Conservation (phyloP, 192 early-diverging fungal genomes). For the Powellomyces hirtus region DNA sequence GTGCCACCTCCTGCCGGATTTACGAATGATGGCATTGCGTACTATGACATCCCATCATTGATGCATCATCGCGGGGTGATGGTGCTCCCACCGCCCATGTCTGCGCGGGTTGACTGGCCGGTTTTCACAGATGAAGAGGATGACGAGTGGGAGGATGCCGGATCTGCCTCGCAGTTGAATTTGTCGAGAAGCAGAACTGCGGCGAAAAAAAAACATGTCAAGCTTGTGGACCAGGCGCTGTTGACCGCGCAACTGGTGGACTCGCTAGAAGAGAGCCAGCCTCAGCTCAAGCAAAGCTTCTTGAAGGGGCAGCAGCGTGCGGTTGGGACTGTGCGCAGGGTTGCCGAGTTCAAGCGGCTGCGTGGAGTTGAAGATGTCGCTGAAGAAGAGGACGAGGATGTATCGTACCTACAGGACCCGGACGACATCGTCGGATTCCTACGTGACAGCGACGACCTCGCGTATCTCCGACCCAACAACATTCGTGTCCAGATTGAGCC, state of each 20-base stretch:
- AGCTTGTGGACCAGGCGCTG: conserved; percentile 21
- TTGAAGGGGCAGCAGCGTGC: conserved; percentile 24
- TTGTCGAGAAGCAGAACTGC: neutral
- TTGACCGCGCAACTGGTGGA: conserved; percentile 40
- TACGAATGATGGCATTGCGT: conserved; percentile 57
- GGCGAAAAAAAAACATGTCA: neutral
- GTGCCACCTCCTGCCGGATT: conserved; percentile 52
- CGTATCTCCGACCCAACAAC: conserved; percentile 36
- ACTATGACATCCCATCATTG: conserved; percentile 55
- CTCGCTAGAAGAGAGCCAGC: conserved; percentile 33
- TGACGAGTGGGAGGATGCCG: conserved; percentile 25
- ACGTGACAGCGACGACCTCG: conserved; percentile 47
- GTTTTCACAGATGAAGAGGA: conserved; percentile 39
- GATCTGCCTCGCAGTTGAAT: neutral
- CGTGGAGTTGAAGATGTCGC: neutral
- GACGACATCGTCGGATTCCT: conserved; percentile 50
- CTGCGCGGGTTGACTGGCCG: conserved; percentile 36
- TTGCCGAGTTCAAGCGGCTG: conserved; percentile 34
- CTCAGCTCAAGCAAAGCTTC: conserved; percentile 36
- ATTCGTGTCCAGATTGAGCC: conserved; percentile 53
- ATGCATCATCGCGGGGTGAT: conserved; percentile 51
- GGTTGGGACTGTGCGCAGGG: conserved; percentile 30
- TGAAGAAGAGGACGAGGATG: conserved; percentile 23
- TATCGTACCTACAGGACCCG: conserved; percentile 40
- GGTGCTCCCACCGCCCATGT: conserved; percentile 34